These are phyloP conservation scores for Aspergillus sp. DNA, from an alignment of 2,329 filamentous ascomycete genomes.

Conservation along the genomic window DNA sequence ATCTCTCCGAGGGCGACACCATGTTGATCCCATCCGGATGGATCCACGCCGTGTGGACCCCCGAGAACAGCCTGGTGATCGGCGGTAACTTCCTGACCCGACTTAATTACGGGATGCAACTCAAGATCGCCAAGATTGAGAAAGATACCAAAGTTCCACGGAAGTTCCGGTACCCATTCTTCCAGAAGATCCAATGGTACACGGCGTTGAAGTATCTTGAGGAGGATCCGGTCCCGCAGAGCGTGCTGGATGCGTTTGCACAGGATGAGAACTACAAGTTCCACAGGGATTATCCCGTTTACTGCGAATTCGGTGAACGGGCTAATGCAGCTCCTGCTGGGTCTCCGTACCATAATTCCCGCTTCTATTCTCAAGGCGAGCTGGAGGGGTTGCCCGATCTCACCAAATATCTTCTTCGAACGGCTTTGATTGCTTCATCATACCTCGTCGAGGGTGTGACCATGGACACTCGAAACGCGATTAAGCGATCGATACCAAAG, in stretches of 20 bases:
- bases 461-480: slow-evolving; percentile 51
- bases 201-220: slow-evolving; percentile 58
- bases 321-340: slow-evolving; percentile 46
- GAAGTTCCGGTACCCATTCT: slow-evolving; percentile 62
- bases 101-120: slow-evolving; percentile 60
- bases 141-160: slow-evolving; percentile 59
- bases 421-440: slow-evolving; percentile 55
- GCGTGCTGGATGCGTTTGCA: slow-evolving; percentile 49
- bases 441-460: slow-evolving; percentile 55
- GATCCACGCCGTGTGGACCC: slow-evolving; percentile 67
- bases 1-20: slow-evolving; percentile 60
- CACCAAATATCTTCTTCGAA: slow-evolving; percentile 55
- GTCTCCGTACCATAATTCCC: slow-evolving; percentile 49
- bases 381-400: slow-evolving; percentile 55
- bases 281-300: slow-evolving; percentile 49
- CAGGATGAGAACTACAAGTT: slow-evolving; percentile 49
- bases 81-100: slow-evolving; percentile 64
- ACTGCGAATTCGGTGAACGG: slow-evolving; percentile 52
- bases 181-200: slow-evolving; percentile 65
- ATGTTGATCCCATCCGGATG: slow-evolving; percentile 66
- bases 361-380: slow-evolving; percentile 58
- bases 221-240: slow-evolving; percentile 55
- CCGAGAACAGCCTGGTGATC: slow-evolving; percentile 61
- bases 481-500: slow-evolving; percentile 58
- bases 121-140: slow-evolving; percentile 59